These are phyloP conservation scores for Ganoderma leucocontextum DNA, from an alignment of 1,284 basidiomycete species.

Conservation along the genomic window DNA sequence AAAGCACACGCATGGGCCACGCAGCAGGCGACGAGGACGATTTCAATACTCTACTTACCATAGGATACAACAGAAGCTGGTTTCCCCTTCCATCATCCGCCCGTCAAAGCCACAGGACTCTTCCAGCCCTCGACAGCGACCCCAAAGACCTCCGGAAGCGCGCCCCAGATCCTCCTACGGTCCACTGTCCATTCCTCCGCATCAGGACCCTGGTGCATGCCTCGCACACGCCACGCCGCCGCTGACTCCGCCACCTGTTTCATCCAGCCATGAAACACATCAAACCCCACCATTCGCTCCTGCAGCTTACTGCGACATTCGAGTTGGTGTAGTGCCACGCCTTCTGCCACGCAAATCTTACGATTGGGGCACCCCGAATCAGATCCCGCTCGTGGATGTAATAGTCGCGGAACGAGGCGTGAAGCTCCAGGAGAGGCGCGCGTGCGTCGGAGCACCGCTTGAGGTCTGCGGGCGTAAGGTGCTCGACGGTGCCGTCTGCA, in stretches of 20 bases:
- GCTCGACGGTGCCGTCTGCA: slow-evolving; percentile 7
- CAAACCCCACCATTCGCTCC: background rate
- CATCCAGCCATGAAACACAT: background rate
- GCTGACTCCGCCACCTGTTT: background rate
- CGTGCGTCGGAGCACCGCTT: background rate
- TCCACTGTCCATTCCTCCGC: background rate
- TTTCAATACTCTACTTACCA: too few species aligned
- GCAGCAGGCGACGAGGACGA: too few species aligned
- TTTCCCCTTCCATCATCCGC: too few species aligned
- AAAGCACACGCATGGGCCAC: too few species aligned
- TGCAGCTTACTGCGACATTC: too few species aligned
- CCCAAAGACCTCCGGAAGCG: too few species aligned
- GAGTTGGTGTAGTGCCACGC: background rate
- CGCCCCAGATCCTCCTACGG: background rate
- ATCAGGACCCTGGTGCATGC: background rate
- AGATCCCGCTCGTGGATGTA: background rate
- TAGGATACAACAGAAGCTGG: too few species aligned
- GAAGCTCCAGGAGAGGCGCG: background rate
- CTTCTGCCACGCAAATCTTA: too few species aligned
- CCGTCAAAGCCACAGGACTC: too few species aligned
- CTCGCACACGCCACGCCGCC: background rate
- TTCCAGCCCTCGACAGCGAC: too few species aligned
- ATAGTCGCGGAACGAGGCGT: background rate
- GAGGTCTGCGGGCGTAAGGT: background rate
- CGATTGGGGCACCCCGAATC: background rate